Evolutionary conservation across 2,329 filamentous ascomycete species (phyloP).

Genomic region (Aspergillus ruber): DNA sequence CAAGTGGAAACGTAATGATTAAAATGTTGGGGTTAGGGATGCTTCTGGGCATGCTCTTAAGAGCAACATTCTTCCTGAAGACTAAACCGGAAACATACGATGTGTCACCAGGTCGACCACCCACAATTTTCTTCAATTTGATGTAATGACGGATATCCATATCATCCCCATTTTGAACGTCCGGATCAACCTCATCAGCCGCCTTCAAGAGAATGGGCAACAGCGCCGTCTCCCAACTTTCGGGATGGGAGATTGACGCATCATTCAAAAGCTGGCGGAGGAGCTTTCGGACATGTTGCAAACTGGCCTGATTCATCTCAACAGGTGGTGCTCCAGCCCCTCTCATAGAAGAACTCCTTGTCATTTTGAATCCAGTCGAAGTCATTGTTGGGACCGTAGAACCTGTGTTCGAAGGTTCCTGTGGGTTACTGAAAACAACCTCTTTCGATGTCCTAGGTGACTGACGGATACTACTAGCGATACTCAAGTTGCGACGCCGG

Average conservation of each 20-base stretch:
- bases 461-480: constrained; percentile 65
- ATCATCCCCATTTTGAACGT: constrained; percentile 82
- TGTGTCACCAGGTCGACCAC: constrained; percentile 82
- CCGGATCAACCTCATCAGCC: constrained; percentile 89
- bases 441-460: constrained; percentile 65
- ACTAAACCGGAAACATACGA: constrained; percentile 95
- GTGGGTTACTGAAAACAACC: constrained; percentile 36
- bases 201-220: constrained; percentile 85
- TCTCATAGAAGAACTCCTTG: constrained; percentile 77
- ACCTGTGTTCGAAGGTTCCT: constrained; percentile 27
- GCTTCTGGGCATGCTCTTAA: constrained; percentile 91
- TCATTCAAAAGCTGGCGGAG: constrained; percentile 78
- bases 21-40: constrained; percentile 80
- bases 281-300: constrained; percentile 80
- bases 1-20: constrained; percentile 89
- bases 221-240: constrained; percentile 82
- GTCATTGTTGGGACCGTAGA: constrained; percentile 36
- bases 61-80: constrained; percentile 91
- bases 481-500: constrained; percentile 75
- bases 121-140: constrained; percentile 93
- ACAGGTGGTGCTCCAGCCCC: constrained; percentile 67
- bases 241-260: constrained; percentile 62
- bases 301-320: constrained; percentile 78
- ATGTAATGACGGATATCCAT: constrained; percentile 98
- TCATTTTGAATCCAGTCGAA: constrained; percentile 46